Evolutionary conservation across 2,329 filamentous ascomycete genomes (phyloP).

Genomic region (Davidsoniella eucalypti): DNA sequence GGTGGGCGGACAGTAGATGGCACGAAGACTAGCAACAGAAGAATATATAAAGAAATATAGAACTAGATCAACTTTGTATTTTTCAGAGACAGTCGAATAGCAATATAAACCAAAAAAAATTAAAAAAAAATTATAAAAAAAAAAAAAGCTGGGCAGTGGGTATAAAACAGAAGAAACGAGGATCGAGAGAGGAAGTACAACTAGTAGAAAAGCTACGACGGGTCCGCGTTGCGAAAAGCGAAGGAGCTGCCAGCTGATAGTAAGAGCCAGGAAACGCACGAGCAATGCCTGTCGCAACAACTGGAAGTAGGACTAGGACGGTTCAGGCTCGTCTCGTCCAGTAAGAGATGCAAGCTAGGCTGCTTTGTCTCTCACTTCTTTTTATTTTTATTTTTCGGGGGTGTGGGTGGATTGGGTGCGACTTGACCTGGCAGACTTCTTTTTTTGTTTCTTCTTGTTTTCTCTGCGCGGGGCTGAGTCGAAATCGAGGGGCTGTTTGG

Average conservation of each 20-base stretch:
- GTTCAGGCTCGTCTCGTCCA: too few relatives aligned
- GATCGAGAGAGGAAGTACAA: too few relatives aligned
- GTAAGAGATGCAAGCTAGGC: background rate
- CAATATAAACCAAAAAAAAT: background rate
- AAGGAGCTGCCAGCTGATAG: constrained; percentile 7
- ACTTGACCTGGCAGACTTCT: background rate
- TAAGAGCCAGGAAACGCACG: constrained; percentile 8
- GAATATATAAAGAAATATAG: background rate
- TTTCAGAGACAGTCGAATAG: background rate
- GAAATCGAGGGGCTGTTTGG: constrained; percentile 12
- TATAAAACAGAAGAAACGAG: too few relatives aligned
- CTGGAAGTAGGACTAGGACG: background rate
- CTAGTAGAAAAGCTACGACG: constrained; percentile 4
- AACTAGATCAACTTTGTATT: background rate
- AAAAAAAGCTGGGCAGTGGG: too few relatives aligned
- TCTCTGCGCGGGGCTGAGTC: constrained; percentile 13
- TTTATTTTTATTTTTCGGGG: background rate
- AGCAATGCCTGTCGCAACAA: constrained; percentile 9
- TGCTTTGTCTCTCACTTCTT: too few relatives aligned
- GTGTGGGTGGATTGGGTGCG: background rate
- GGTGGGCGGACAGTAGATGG: background rate
- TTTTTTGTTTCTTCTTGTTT: background rate
- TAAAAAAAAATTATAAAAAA: too few relatives aligned
- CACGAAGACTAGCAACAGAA: background rate
- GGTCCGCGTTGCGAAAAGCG: constrained; percentile 3